Evolutionary conservation across 345 rosid genomes (phyloP).

Genomic region (Lumnitzera racemosa): DNA sequence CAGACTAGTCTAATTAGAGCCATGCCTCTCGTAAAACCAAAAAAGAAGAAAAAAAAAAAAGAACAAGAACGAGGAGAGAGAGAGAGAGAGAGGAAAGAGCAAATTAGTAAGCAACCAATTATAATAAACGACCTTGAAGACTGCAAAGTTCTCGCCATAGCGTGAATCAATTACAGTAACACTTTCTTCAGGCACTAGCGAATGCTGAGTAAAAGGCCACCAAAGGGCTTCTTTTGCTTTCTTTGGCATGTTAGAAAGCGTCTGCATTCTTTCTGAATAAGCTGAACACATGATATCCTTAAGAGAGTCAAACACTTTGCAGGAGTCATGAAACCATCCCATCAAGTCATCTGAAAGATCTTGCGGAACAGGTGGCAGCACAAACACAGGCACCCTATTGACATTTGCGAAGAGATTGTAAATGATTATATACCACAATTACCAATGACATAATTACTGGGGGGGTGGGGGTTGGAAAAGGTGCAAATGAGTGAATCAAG

Average conservation of each 20-base stretch:
- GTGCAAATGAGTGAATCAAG: too few species aligned
- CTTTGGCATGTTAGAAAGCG: slow-evolving; percentile 59
- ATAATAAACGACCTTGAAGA: slow-evolving; percentile 58
- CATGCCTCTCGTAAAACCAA: too few species aligned
- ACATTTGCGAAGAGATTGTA: background rate
- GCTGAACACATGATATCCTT: slow-evolving; percentile 52
- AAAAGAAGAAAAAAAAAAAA: background rate
- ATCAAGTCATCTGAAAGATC: slow-evolving; percentile 75
- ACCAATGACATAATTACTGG: background rate
- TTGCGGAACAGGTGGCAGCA: slow-evolving; percentile 69
- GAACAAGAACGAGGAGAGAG: background rate
- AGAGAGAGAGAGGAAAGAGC: too few species aligned
- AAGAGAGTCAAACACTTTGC: slow-evolving; percentile 41
- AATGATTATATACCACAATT: background rate
- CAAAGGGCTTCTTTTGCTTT: slow-evolving; percentile 70
- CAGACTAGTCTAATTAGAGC: too few species aligned
- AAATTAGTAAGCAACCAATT: background rate
- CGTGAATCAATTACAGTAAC: slow-evolving; percentile 92
- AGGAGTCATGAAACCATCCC: slow-evolving; percentile 72
- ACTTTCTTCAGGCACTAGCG: slow-evolving; percentile 49
- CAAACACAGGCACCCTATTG: slow-evolving; percentile 77
- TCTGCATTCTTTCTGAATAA: slow-evolving; percentile 50
- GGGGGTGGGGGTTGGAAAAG: background rate
- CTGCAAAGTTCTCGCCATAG: slow-evolving; percentile 79
- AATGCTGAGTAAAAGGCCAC: slow-evolving; percentile 99